phyloP scores from a whole-genome alignment of 73 alveolate genomes.

The Paraurostyla sp. region DNA sequence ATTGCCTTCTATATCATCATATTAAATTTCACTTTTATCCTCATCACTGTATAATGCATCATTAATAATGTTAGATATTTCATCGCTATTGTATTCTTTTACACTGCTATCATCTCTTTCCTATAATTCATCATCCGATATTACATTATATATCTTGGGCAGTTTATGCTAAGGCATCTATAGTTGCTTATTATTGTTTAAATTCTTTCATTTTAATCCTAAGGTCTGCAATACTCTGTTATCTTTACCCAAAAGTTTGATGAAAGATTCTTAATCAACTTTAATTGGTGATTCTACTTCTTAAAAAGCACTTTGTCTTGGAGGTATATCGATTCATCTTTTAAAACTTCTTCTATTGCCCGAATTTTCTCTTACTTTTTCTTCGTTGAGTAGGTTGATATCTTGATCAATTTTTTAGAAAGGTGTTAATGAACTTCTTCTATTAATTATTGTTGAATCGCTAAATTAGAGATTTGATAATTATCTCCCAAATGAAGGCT shows the following conservation, averaged over 20 bases:
- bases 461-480: not conserved
- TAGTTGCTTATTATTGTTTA: not conserved
- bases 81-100: not conserved
- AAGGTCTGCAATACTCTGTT: not conserved
- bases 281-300: not conserved
- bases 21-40: too few relatives aligned
- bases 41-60: not conserved
- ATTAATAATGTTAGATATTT: not conserved
- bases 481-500: not conserved
- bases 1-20: too few relatives aligned
- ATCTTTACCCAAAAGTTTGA: not conserved
- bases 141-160: not conserved
- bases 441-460: not conserved
- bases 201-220: slow-evolving; percentile 2
- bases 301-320: not conserved
- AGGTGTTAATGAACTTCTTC: not conserved
- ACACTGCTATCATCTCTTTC: not conserved
- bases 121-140: not conserved
- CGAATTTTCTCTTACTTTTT: not conserved
- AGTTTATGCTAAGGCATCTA: not conserved
- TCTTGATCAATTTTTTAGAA: not conserved
- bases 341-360: not conserved
- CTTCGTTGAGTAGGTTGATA: not conserved
- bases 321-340: not conserved
- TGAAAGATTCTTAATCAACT: not conserved